These are phyloP conservation scores for Aeschynomene evenia DNA, from an alignment of 306 rosid genomes.

Conservation along the genomic window DNA sequence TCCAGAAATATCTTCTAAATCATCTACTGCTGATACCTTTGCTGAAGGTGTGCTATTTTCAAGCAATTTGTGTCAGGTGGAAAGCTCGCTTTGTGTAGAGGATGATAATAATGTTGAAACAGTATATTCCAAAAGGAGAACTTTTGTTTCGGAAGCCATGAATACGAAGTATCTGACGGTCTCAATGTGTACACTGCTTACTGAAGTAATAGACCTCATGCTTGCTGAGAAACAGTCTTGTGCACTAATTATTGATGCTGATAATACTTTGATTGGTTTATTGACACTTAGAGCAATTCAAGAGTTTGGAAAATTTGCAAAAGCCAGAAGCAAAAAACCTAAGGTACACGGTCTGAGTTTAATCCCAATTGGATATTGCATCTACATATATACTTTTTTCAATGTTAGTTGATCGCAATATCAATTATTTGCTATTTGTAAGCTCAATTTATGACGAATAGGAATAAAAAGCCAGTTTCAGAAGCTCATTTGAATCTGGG, in stretches of 20 bases:
- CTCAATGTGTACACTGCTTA: slow-evolving; percentile 59
- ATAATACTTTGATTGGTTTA: slow-evolving; percentile 67
- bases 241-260: slow-evolving; percentile 72
- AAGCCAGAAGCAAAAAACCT: slow-evolving; percentile 49
- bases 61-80: slow-evolving; percentile 63
- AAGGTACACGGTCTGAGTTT: slow-evolving; percentile 52
- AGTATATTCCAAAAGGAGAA: slow-evolving; percentile 44
- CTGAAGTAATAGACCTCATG: slow-evolving; percentile 78
- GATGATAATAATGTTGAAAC: slow-evolving; percentile 49
- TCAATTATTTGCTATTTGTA: slow-evolving; percentile 6
- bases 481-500: neutral
- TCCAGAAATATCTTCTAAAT: slow-evolving; percentile 40
- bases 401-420: neutral
- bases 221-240: slow-evolving; percentile 81
- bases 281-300: slow-evolving; percentile 73
- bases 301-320: slow-evolving; percentile 56
- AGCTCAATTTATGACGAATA: slow-evolving; percentile 4
- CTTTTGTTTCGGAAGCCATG: slow-evolving; percentile 86
- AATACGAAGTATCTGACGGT: slow-evolving; percentile 72
- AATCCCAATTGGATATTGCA: slow-evolving; percentile 17
- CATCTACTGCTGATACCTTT: slow-evolving; percentile 38
- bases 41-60: slow-evolving; percentile 37
- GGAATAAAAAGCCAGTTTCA: neutral
- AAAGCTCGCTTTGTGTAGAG: slow-evolving; percentile 67
- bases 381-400: slow-evolving; percentile 14